Evolutionary conservation across 352 stramenopile species (phyloP).

Genomic region (Ochromonadaceae sp.): DNA sequence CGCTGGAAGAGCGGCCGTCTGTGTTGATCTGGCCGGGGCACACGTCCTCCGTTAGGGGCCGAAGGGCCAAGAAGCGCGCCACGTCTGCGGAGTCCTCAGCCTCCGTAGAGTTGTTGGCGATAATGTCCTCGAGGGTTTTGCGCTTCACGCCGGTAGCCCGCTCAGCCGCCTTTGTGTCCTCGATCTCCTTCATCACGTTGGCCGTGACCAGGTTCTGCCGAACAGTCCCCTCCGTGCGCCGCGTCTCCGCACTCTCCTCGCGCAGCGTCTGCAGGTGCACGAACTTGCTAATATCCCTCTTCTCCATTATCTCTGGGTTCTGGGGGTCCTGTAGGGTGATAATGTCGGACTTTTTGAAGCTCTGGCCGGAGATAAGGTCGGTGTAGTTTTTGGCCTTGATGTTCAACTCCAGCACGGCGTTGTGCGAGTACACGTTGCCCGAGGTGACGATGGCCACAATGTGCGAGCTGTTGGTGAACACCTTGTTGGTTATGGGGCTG

Average conservation of each 20-base stretch:
- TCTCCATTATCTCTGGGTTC: slow-evolving; percentile 50
- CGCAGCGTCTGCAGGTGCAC: slow-evolving; percentile 66
- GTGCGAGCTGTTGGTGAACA: slow-evolving; percentile 55
- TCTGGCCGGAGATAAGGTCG: slow-evolving; percentile 77
- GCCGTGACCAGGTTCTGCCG: not conserved
- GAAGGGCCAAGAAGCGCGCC: not conserved
- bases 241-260: slow-evolving; percentile 47
- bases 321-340: slow-evolving; percentile 86
- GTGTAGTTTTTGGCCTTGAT: slow-evolving; percentile 92
- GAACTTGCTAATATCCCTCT: slow-evolving; percentile 93
- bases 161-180: not conserved
- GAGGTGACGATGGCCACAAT: slow-evolving; percentile 49
- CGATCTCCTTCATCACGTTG: not conserved
- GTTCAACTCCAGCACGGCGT: slow-evolving; percentile 94
- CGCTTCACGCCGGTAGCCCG: not conserved
- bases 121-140: too few species aligned
- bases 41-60: not conserved
- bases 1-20: not conserved
- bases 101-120: too few species aligned
- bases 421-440: slow-evolving; percentile 90
- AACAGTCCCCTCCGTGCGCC: slow-evolving; percentile 30
- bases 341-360: slow-evolving; percentile 71
- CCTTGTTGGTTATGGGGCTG: slow-evolving; percentile 87
- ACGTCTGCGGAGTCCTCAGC: not conserved
- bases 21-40: not conserved